A percentile compares a stretch with the other conserved stretches of the same genome.
phyloP scores from a whole-genome alignment of 495 filamentous ascomycete genomes.

The Hyphodiscus hymeniophilus region DNA sequence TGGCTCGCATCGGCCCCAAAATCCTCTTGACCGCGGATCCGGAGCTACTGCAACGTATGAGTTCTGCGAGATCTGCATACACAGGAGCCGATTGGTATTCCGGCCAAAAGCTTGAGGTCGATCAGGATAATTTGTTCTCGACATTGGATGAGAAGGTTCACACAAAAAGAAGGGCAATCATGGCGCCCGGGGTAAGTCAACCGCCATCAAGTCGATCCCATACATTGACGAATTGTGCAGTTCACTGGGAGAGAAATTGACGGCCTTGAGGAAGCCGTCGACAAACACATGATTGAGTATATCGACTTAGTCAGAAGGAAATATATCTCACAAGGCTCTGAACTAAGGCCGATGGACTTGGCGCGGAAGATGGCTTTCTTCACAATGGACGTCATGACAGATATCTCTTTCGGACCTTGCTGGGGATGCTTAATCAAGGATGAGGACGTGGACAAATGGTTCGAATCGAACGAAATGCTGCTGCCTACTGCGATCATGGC shows the following conservation, averaged over 20 bases:
- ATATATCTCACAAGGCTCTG: slow-evolving; percentile 6
- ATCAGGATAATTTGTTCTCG: slow-evolving; percentile 29
- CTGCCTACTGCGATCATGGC: slow-evolving; percentile 4
- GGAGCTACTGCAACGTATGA: slow-evolving; percentile 25
- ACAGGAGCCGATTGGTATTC: slow-evolving; percentile 27
- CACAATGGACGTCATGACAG: slow-evolving; percentile 32
- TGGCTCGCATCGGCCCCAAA: slow-evolving; percentile 35
- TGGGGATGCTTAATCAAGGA: slow-evolving; percentile 32
- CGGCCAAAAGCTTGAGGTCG: slow-evolving; percentile 23
- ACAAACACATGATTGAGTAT: slow-evolving; percentile 5
- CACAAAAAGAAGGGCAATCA: slow-evolving; percentile 23
- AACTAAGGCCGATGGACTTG: slow-evolving; percentile 28
- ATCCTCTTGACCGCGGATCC: slow-evolving; percentile 32
- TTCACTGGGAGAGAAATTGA: slow-evolving; percentile 23
- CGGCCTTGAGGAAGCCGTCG: slow-evolving; percentile 4
- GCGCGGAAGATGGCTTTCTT: slow-evolving; percentile 27
- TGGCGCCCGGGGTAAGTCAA: slow-evolving; percentile 29
- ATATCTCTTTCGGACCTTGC: slow-evolving; percentile 30
- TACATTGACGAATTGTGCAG: neutral
- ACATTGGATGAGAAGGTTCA: slow-evolving; percentile 26
- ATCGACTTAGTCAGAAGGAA: slow-evolving; percentile 8
- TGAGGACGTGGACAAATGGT: slow-evolving; percentile 32
- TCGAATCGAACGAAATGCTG: slow-evolving; percentile 2
- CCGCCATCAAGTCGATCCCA: neutral
- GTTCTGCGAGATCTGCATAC: slow-evolving; percentile 28